phyloP scores from a whole-genome alignment of 768 basidiomycete genomes.

The Pulveroboletus ravenelii region DNA sequence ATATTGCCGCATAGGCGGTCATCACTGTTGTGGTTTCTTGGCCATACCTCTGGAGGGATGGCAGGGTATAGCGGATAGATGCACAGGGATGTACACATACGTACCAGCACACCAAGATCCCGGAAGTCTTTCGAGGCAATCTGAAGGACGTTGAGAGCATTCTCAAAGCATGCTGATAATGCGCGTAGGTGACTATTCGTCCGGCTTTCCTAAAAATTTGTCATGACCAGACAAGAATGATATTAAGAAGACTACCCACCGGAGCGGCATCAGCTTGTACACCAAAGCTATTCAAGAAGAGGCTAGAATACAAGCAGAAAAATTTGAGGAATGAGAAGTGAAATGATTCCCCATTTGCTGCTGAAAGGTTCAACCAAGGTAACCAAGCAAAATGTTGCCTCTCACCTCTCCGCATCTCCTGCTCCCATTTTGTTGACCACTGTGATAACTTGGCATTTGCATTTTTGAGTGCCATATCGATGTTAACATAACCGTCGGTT shows the following conservation, averaged over 20 bases:
- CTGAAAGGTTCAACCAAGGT: constrained; percentile 6
- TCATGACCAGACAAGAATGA: not conserved
- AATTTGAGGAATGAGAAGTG: constrained; percentile 71
- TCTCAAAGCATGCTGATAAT: constrained; percentile 65
- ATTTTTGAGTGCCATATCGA: constrained; percentile 64
- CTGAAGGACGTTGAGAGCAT: constrained; percentile 64
- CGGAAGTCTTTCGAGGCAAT: constrained; percentile 75
- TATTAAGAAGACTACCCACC: constrained; percentile 35
- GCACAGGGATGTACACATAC: constrained; percentile 35
- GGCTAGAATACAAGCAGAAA: constrained; percentile 72
- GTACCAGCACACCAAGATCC: constrained; percentile 66
- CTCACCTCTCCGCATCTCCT: constrained; percentile 67
- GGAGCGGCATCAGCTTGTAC: constrained; percentile 59
- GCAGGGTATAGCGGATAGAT: not conserved
- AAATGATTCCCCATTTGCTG: constrained; percentile 70
- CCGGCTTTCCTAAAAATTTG: constrained; percentile 44
- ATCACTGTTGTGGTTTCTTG: constrained; percentile 83
- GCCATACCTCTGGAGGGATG: constrained; percentile 58
- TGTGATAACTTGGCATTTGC: constrained; percentile 68
- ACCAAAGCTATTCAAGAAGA: constrained; percentile 84
- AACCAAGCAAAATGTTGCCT: not conserved
- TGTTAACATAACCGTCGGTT: constrained; percentile 60
- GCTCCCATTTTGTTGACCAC: constrained; percentile 70
- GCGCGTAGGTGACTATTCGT: constrained; percentile 63
- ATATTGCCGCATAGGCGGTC: constrained; percentile 83